phyloP scores from a whole-genome alignment of 2,329 filamentous ascomycete species.

The Monilinia aucupariae region DNA sequence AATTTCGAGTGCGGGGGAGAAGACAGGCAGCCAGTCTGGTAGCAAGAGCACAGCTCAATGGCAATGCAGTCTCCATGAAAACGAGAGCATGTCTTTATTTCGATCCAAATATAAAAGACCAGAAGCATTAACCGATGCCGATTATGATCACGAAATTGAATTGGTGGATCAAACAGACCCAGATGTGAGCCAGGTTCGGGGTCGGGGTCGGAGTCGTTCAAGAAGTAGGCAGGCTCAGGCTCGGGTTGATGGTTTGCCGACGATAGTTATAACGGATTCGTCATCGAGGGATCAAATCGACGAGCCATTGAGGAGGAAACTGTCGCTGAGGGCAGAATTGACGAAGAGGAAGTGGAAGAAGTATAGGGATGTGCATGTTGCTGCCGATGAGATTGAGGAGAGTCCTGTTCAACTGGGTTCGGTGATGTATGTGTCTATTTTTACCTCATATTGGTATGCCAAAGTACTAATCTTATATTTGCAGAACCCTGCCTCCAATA shows the following conservation, averaged over 20 bases:
- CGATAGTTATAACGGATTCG: conserved; percentile 22
- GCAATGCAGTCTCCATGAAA: conserved; percentile 14
- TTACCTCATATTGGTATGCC: neutral
- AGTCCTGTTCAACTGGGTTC: conserved; percentile 2
- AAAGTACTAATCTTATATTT: neutral
- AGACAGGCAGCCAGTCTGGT: neutral
- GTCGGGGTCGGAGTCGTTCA: conserved; percentile 21
- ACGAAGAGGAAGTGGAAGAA: conserved; percentile 30
- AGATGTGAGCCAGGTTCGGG: conserved; percentile 19
- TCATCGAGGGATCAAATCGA: conserved; percentile 28
- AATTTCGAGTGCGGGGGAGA: neutral
- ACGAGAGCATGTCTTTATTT: conserved; percentile 13
- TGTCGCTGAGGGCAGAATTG: conserved; percentile 28
- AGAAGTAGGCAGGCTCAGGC: conserved; percentile 7
- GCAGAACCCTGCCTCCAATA: conserved; percentile 12
- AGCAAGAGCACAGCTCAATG: neutral
- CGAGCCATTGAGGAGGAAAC: conserved; percentile 25
- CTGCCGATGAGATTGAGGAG: conserved; percentile 16
- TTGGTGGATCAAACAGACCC: conserved; percentile 50
- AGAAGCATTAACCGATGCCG: conserved; percentile 49
- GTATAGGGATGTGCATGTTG: conserved; percentile 37
- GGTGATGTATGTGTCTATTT: conserved; percentile 3
- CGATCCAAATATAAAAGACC: conserved; percentile 36
- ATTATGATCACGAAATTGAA: conserved; percentile 66
- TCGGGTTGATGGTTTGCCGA: neutral